Evolutionary conservation across 345 rosid genomes (phyloP), one percentile per base, ranked within the genome.

Genomic region (Cardamine resedifolia): DNA sequence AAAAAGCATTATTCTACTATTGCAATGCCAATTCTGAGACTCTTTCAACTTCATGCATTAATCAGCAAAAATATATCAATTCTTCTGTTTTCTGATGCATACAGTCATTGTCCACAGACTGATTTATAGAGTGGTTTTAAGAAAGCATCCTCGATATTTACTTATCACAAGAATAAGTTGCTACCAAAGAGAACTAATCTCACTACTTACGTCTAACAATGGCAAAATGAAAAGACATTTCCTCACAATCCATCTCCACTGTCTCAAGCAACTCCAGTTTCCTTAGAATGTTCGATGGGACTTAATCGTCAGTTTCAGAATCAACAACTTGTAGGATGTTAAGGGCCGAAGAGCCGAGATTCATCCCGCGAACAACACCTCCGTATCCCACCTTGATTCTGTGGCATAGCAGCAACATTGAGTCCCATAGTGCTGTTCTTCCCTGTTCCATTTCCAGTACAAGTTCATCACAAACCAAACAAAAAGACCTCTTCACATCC

Each of bases 401-500:
- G 66, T 91, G 89, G 83, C 96, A 88, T 73, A 87, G 45, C 10
- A 94, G 82, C 81, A 91, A 73, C 70, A 91, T 78, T 16, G 97
- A 81, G 82, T 91, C 96, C 97, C 99, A 91, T 58, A 90, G 58
- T 27, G 96, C 91, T 30, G 96, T 87, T 64, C 99, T 81, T 72
- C 99, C 99, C 97, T 91, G 96, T 70, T 64, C 36, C 55, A 48
- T 50, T 57, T 43, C 26, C 66, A 49, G 12, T 60, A 76, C 51
- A 36, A 69, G 31, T 55, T 26, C 4, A 61, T 33, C 20, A 51
- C 6, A 6, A 50, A 21, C 34, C 49, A 23, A 50, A 19, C 36
- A n/a, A 20, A 60, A 11, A 28, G n/a, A 60, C 15, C 16, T 20
- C 58, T 20, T 48, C 57, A 50, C 63, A 41, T 59, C 34, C 18